These are phyloP conservation scores for Tagetes erecta DNA, from an alignment of 129 eudicot species.

Conservation along the genomic window DNA sequence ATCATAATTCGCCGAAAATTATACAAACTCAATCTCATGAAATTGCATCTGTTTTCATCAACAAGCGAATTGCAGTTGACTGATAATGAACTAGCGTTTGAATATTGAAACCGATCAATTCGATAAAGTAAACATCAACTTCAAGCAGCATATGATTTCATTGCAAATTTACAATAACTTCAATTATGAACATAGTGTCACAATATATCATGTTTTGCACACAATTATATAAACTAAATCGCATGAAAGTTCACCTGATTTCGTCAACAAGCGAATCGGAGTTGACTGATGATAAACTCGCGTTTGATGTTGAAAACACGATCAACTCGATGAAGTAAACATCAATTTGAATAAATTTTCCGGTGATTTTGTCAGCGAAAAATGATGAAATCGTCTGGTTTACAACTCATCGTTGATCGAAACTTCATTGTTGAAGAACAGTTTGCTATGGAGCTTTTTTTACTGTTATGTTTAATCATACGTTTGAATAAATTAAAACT, in stretches of 20 bases:
- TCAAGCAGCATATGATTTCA: not conserved
- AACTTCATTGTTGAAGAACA: no score
- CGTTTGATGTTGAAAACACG: not conserved
- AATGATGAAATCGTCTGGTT: no score
- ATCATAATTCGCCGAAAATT: not conserved
- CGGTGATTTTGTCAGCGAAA: no score
- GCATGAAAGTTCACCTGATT: not conserved
- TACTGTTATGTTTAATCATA: no score
- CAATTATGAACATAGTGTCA: not conserved
- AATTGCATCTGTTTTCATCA: not conserved
- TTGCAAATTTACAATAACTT: not conserved
- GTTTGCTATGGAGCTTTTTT: no score
- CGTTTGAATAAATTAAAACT: no score
- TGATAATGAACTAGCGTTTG: not conserved
- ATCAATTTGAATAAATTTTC: not conserved
- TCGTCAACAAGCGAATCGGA: not conserved
- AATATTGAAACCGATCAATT: not conserved
- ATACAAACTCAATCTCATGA: not conserved
- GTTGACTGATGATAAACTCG: not conserved
- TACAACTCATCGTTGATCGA: no score
- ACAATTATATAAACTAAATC: not conserved
- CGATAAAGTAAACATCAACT: not conserved
- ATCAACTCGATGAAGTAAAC: not conserved
- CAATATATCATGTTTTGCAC: not conserved
- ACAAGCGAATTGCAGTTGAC: not conserved